Conservation (phyloP, 1,139 yeast species). For the Diutina neorugosa region DNA sequence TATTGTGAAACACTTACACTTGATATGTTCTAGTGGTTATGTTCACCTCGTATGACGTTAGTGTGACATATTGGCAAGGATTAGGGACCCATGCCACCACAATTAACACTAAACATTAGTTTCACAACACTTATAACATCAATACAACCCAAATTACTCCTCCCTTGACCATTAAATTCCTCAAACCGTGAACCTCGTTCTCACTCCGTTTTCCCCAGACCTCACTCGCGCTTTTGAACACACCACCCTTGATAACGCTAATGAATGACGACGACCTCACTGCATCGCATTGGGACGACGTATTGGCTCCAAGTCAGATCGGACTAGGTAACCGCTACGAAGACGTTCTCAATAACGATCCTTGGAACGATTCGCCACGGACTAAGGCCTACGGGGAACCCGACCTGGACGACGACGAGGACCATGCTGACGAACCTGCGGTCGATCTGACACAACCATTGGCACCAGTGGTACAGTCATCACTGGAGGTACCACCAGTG, state of each 20-base stretch:
- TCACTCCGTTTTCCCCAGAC: not conserved
- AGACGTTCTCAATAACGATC: conserved; percentile 13
- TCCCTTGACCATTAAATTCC: no score
- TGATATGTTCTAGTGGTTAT: no score
- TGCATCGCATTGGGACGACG: conserved; percentile 20
- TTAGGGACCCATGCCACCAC: no score
- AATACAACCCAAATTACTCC: no score
- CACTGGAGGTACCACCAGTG: not conserved
- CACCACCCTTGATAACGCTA: not conserved
- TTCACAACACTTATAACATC: no score
- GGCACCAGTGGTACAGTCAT: conserved; percentile 5
- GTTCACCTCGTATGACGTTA: no score
- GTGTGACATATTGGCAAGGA: no score
- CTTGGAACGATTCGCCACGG: conserved; percentile 14
- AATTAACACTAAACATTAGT: no score
- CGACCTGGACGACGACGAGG: conserved; percentile 10
- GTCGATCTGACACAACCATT: conserved; percentile 9
- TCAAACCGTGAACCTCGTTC: not conserved
- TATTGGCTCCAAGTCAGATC: conserved; percentile 10
- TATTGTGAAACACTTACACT: no score
- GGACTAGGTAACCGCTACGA: conserved; percentile 8
- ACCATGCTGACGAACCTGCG: conserved; percentile 7
- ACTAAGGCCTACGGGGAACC: conserved; percentile 12
- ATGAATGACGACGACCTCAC: conserved; percentile 17
- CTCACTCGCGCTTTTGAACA: not conserved